Conservation (phyloP, 805 yeast species). For the Lipomyces oligophaga region DNA sequence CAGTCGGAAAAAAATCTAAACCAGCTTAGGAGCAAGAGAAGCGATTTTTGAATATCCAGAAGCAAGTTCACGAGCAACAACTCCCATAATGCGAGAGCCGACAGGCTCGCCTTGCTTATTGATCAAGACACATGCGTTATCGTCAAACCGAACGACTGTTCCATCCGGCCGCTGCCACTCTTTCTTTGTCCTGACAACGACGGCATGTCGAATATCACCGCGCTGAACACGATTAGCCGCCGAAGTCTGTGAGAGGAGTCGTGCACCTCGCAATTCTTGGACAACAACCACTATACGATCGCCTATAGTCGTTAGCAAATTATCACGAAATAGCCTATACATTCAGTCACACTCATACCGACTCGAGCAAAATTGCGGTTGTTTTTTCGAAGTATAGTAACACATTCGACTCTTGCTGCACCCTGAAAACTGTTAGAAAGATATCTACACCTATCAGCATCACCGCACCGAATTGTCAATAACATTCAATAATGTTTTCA, state of each 20-base stretch:
- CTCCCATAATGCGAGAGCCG: slow-evolving; percentile 87
- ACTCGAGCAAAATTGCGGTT: slow-evolving; percentile 78
- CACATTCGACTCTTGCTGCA: slow-evolving; percentile 91
- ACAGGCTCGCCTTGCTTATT: slow-evolving; percentile 91
- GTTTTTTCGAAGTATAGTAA: slow-evolving; percentile 85
- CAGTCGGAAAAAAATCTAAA: slow-evolving; percentile 10
- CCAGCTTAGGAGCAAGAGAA: slow-evolving; percentile 76
- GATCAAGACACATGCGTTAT: slow-evolving; percentile 92
- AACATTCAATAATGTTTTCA: slow-evolving; percentile 82
- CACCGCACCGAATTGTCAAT: slow-evolving; percentile 71
- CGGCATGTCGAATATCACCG: slow-evolving; percentile 94
- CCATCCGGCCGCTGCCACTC: slow-evolving; percentile 80
- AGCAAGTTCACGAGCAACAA: slow-evolving; percentile 82
- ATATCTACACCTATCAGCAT: not conserved
- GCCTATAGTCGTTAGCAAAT: slow-evolving; percentile 42
- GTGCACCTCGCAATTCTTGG: slow-evolving; percentile 20
- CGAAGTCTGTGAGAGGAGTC: slow-evolving; percentile 6
- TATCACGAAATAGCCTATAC: not conserved
- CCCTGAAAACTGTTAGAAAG: slow-evolving; percentile 4
- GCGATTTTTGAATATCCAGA: slow-evolving; percentile 81
- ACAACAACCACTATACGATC: slow-evolving; percentile 93
- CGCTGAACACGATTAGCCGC: slow-evolving; percentile 70
- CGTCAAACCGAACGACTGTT: slow-evolving; percentile 79
- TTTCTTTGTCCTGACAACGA: slow-evolving; percentile 88
- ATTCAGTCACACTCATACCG: slow-evolving; percentile 25